Evolutionary conservation across 441 rosid genomes (phyloP).

Genomic region (Monsonia emarginata): DNA sequence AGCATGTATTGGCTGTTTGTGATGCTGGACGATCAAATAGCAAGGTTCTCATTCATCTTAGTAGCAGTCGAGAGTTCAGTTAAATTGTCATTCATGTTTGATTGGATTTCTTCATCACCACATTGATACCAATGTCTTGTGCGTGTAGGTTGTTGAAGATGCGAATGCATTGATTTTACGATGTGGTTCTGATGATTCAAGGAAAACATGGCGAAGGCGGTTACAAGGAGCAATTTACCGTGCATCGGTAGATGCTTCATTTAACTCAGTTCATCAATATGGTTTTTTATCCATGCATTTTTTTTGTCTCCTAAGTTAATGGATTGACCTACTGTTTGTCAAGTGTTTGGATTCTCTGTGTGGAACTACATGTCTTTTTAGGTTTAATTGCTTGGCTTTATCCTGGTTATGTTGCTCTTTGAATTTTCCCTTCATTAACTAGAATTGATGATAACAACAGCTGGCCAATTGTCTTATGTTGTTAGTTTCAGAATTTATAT

Average conservation of each 20-base stretch:
- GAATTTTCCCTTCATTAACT: neutral
- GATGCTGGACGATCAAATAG: slow-evolving; percentile 45
- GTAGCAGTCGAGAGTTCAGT: neutral
- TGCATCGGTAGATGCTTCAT: slow-evolving; percentile 58
- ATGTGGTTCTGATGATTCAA: slow-evolving; percentile 67
- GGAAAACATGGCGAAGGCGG: slow-evolving; percentile 74
- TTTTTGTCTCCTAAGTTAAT: neutral
- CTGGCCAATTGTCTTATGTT: neutral
- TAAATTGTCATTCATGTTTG: slow-evolving; percentile 6
- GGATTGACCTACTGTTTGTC: neutral
- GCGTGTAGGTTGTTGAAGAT: slow-evolving; percentile 72
- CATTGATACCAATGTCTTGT: slow-evolving; percentile 11
- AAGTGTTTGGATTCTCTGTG: neutral
- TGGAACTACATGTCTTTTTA: neutral
- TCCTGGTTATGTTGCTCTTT: neutral
- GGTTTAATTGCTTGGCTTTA: neutral
- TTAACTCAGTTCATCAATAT: slow-evolving; percentile 3
- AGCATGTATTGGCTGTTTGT: slow-evolving; percentile 68
- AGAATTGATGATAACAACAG: neutral
- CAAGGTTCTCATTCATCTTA: slow-evolving; percentile 37
- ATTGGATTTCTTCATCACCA: slow-evolving; percentile 2
- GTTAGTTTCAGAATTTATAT: neutral
- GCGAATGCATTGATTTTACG: slow-evolving; percentile 57
- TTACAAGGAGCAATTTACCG: slow-evolving; percentile 83
- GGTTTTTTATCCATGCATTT: slow-evolving; percentile 2